Conservation (phyloP, 805 yeast species). For the Priceomyces medius region DNA sequence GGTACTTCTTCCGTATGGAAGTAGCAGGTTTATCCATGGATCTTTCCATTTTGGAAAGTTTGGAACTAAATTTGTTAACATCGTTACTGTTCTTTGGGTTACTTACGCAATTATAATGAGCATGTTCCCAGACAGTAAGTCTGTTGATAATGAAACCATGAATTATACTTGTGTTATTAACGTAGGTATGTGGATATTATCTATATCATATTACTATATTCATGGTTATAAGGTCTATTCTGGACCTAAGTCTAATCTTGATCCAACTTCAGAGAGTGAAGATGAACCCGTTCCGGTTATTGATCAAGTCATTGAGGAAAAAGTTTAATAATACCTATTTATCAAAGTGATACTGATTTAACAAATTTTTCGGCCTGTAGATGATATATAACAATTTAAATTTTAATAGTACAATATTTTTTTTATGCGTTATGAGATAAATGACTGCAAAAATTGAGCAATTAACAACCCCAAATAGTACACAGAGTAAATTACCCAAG, state of each 20-base stretch:
- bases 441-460: constrained; percentile 1
- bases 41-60: constrained; percentile 59
- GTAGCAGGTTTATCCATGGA: constrained; percentile 58
- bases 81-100: constrained; percentile 49
- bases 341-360: no score
- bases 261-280: constrained; percentile 5
- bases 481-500: background rate
- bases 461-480: background rate
- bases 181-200: constrained; percentile 57
- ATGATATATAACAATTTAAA: no score
- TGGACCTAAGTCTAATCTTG: constrained; percentile 49
- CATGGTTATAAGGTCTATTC: constrained; percentile 54
- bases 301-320: constrained; percentile 2
- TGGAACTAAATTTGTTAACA: constrained; percentile 44
- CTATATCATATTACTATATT: constrained; percentile 49
- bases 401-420: no score
- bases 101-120: constrained; percentile 52
- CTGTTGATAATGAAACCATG: constrained; percentile 50
- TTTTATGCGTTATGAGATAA: no score
- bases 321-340: constrained; percentile 4
- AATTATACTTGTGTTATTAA: constrained; percentile 69
- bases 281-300: background rate
- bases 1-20: constrained; percentile 50
- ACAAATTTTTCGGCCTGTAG: no score
- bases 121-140: constrained; percentile 56